Evolutionary conservation across 2,329 filamentous ascomycete species (phyloP).

Genomic region (Chrysoporthe cubensis): DNA sequence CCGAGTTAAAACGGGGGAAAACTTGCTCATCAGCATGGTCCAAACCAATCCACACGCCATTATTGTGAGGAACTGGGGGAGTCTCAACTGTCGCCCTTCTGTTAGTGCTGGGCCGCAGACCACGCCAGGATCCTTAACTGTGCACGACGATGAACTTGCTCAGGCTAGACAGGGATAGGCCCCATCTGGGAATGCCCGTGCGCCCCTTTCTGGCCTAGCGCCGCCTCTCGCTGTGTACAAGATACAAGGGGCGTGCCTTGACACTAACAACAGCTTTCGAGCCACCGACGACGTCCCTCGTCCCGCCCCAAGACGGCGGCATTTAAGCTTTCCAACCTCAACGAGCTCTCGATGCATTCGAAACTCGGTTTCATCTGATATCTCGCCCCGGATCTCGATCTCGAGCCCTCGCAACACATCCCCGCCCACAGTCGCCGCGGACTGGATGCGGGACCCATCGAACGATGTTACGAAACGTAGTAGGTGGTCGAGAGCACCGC

Average conservation of each 20-base stretch:
- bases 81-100: slow-evolving; percentile 2
- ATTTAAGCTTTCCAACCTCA: neutral
- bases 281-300: neutral
- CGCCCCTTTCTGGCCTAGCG: slow-evolving; percentile 4
- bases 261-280: neutral
- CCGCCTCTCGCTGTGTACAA: neutral
- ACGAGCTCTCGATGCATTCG: neutral
- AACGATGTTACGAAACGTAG: neutral
- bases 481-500: neutral
- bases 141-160: slow-evolving; percentile 21
- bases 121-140: neutral
- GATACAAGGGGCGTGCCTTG: neutral
- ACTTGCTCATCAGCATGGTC: slow-evolving; percentile 22
- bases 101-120: slow-evolving; percentile 1
- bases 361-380: neutral
- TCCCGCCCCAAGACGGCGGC: neutral
- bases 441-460: neutral
- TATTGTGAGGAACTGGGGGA: neutral
- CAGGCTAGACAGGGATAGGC: slow-evolving; percentile 23
- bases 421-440: neutral
- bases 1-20: slow-evolving; percentile 5
- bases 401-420: neutral
- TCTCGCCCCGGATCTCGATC: neutral
- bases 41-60: neutral
- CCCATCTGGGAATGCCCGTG: neutral